Percentiles rank a stretch among this genome's conserved stretches.
Conservation (phyloP, 495 filamentous ascomycete species). For the Paragyromitra xinjiangensis region DNA sequence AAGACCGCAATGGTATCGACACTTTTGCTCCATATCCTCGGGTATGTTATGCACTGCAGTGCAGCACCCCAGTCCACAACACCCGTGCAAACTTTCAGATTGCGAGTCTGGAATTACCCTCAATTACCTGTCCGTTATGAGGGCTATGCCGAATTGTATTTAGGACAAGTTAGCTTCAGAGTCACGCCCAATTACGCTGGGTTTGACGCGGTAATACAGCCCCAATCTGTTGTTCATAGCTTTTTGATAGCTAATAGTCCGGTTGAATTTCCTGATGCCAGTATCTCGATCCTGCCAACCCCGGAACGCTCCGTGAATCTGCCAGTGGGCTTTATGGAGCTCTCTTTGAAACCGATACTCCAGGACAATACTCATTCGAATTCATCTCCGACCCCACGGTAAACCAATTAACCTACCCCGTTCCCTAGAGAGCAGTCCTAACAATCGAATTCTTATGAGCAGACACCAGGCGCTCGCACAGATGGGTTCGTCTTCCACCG, state of each 20-base stretch:
- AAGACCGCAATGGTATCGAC: constrained; percentile 19
- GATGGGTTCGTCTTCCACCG: constrained; percentile 11
- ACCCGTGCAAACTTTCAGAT: constrained; percentile 1
- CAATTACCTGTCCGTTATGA: neutral
- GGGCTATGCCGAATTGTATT: constrained; percentile 11
- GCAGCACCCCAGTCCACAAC: constrained; percentile 2
- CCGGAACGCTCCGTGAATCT: constrained; percentile 28
- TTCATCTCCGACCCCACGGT: constrained; percentile 15
- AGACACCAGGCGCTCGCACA: constrained; percentile 13
- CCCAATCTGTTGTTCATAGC: neutral
- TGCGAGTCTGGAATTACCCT: constrained; percentile 28
- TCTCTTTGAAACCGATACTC: constrained; percentile 5
- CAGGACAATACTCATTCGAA: constrained; percentile 27
- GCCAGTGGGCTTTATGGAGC: constrained; percentile 26
- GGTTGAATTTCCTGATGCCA: neutral
- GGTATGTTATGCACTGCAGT: constrained; percentile 16
- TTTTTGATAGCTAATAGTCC: neutral
- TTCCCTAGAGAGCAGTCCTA: neutral
- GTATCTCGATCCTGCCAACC: constrained; percentile 23
- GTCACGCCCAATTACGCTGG: constrained; percentile 17
- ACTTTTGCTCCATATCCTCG: constrained; percentile 15
- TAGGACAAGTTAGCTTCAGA: constrained; percentile 9
- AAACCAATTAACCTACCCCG: neutral
- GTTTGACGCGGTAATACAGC: constrained; percentile 29
- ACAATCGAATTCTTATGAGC: neutral